These are phyloP conservation scores for Komagataella kurtzmanii DNA, from an alignment of 805 yeast species.

Conservation along the genomic window DNA sequence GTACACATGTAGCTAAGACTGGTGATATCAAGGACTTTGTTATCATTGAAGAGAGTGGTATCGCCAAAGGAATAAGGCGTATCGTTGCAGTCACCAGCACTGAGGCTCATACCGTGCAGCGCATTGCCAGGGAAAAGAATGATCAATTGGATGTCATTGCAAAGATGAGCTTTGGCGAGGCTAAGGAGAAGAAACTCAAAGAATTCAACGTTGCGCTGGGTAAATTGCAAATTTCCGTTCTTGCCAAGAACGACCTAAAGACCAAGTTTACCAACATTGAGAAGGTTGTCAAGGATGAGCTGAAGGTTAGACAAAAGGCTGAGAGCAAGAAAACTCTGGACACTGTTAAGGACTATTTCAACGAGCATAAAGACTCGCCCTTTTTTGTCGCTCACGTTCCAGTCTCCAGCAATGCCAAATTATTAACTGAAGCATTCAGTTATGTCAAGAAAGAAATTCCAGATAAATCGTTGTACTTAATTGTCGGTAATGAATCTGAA, in stretches of 20 bases:
- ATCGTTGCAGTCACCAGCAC: conserved; percentile 93
- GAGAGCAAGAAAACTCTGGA: conserved; percentile 77
- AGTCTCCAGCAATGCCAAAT: conserved; percentile 79
- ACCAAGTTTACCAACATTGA: conserved; percentile 67
- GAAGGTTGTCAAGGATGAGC: conserved; percentile 77
- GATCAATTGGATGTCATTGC: conserved; percentile 45
- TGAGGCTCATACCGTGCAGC: conserved; percentile 84
- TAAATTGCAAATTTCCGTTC: conserved; percentile 67
- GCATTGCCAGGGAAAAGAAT: conserved; percentile 63
- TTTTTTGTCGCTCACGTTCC: conserved; percentile 56
- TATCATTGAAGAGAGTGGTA: conserved; percentile 88
- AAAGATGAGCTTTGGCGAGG: conserved; percentile 55
- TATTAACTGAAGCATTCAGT: conserved; percentile 85
- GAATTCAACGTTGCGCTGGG: conserved; percentile 76
- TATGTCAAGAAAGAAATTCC: conserved; percentile 65
- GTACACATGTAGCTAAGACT: conserved; percentile 90
- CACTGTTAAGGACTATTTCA: conserved; percentile 58
- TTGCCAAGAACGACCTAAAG: conserved; percentile 65
- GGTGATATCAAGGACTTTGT: conserved; percentile 88
- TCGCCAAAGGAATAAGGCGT: conserved; percentile 97
- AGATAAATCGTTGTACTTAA: conserved; percentile 63
- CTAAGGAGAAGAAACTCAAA: conserved; percentile 73
- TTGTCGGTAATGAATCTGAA: conserved; percentile 50
- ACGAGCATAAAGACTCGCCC: conserved; percentile 33
- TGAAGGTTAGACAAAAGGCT: conserved; percentile 77